phyloP scores from a whole-genome alignment of 1,284 basidiomycete species.

The Cryptococcus sp. region DNA sequence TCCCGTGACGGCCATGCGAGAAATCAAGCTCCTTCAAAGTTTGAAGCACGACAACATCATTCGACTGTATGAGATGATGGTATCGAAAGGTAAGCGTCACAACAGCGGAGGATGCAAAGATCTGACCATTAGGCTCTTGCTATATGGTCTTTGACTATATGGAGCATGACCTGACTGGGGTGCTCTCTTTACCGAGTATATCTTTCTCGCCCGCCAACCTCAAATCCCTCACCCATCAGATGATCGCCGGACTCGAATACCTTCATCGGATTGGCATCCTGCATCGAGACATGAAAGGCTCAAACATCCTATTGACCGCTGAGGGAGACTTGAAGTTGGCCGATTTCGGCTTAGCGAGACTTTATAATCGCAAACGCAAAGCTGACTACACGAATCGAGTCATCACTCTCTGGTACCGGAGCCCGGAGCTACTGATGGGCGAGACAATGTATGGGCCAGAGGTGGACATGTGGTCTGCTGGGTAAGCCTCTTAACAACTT shows the following conservation, averaged over 20 bases:
- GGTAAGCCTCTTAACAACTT: constrained; percentile 53
- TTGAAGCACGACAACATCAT: constrained; percentile 87
- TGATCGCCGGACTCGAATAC: constrained; percentile 88
- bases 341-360: constrained; percentile 96
- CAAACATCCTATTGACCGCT: constrained; percentile 94
- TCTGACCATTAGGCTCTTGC: constrained; percentile 66
- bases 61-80: constrained; percentile 94
- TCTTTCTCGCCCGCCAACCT: constrained; percentile 78
- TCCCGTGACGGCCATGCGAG: constrained; percentile 97
- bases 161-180: constrained; percentile 96
- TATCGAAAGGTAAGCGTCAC: constrained; percentile 70
- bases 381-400: constrained; percentile 98
- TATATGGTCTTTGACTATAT: constrained; percentile 99
- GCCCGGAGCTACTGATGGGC: constrained; percentile 91
- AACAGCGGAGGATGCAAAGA: background rate
- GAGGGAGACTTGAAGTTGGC: constrained; percentile 90
- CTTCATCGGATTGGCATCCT: constrained; percentile 93
- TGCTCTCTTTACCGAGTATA: constrained; percentile 86
- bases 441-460: constrained; percentile 96
- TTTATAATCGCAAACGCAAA: constrained; percentile 83
- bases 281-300: constrained; percentile 97
- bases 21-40: constrained; percentile 95
- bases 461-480: constrained; percentile 99
- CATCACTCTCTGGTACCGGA: constrained; percentile 98
- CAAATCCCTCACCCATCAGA: constrained; percentile 91